Evolutionary conservation across 495 filamentous ascomycete species (phyloP).

Genomic region (Trichoderma erinaceum): DNA sequence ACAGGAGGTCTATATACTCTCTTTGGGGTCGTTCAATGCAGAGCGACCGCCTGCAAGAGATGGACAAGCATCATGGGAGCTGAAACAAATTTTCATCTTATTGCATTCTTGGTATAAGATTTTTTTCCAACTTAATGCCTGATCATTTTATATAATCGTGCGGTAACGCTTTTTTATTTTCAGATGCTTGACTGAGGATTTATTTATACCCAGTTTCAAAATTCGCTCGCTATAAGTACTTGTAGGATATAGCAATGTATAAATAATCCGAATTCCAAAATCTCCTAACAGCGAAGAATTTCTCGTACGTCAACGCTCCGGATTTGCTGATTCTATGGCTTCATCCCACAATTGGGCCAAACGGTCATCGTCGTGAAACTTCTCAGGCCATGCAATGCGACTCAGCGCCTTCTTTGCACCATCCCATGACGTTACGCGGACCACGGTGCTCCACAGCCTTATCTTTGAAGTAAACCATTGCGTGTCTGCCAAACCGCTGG

Average conservation of each 20-base stretch:
- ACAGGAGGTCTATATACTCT: no score
- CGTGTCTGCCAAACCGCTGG: neutral
- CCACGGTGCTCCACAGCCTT: neutral
- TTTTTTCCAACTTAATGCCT: no score
- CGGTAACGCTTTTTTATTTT: no score
- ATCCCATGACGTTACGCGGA: neutral
- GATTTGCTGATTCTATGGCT: neutral
- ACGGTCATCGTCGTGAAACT: neutral
- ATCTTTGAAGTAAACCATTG: neutral
- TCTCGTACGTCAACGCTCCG: no score
- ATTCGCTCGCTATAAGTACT: no score
- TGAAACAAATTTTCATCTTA: neutral
- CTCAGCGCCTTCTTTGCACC: neutral
- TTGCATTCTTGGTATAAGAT: neutral
- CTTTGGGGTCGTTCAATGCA: no score
- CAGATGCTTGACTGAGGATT: no score
- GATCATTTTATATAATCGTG: no score
- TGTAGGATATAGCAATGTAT: no score
- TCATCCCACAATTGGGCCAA: neutral
- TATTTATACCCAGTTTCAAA: no score
- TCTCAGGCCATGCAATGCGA: neutral
- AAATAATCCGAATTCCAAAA: no score
- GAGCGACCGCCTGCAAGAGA: neutral
- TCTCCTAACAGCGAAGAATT: no score
- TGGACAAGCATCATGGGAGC: neutral